Conservation (phyloP, 2,329 filamentous ascomycete species). For the Colletotrichum higginsianum region DNA sequence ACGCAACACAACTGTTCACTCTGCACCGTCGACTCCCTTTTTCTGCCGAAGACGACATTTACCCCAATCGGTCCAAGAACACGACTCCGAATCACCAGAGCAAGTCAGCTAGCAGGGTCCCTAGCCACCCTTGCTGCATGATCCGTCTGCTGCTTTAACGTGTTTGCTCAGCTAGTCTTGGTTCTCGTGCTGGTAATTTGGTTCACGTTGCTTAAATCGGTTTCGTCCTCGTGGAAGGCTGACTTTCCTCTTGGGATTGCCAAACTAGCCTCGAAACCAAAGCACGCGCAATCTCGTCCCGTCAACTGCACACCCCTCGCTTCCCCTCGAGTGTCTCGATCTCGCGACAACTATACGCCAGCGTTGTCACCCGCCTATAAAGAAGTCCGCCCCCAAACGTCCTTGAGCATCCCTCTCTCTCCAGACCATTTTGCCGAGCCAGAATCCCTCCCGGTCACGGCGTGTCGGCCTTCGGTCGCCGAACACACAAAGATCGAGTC, state of each 20-base stretch:
- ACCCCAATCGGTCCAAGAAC: constrained; percentile 30
- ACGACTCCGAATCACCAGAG: constrained; percentile 7
- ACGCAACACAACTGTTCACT: not conserved
- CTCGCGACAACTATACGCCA: constrained; percentile 10
- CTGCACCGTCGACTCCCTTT: not conserved
- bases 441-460: not conserved
- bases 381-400: constrained; percentile 18
- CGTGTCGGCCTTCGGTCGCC: constrained; percentile 1
- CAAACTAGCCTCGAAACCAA: constrained; percentile 31
- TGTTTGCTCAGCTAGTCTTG: constrained; percentile 22
- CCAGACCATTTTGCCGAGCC: constrained; percentile 11
- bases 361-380: constrained; percentile 26
- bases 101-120: constrained; percentile 23
- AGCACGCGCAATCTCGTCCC: constrained; percentile 31
- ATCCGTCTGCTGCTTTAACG: constrained; percentile 30
- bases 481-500: constrained; percentile 1
- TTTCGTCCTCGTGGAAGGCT: constrained; percentile 27
- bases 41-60: constrained; percentile 19
- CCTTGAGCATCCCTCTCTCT: not conserved
- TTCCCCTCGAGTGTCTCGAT: constrained; percentile 8
- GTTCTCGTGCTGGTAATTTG: constrained; percentile 14
- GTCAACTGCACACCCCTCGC: constrained; percentile 15
- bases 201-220: constrained; percentile 14
- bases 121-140: constrained; percentile 34
- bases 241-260: constrained; percentile 24